Base-by-base conservation (phyloP, 768 basidiomycete species). In the Tephrocybe rancida region DNA sequence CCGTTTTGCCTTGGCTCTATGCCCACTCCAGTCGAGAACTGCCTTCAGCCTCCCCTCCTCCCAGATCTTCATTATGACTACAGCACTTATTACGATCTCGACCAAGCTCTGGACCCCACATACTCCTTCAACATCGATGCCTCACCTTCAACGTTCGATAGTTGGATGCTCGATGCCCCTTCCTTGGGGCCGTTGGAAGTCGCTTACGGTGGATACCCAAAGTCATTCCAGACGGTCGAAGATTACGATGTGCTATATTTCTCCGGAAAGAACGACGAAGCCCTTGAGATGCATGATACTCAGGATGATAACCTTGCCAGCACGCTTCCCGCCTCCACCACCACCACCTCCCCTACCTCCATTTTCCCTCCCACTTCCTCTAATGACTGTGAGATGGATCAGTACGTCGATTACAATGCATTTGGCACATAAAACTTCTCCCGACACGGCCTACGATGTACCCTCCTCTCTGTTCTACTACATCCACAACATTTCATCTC, bases 1-100 rank as follows among this genome's bases (percentile, higher is more conserved):
- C 56, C 56, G 11, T 64, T 60, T 27, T 60, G 53, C 13, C 54
- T 54, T 37, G 55, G 59, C 22, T 22, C 51, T 5, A 24, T 18
- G 5, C 50, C 52, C 14, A 41, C 19, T 6, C 48, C 44, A 4
- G 21, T 47, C 38, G 47, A 39, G 18, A 39, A 47, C 16, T 54
- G 29, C 47, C 48, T 61, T 16, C 42, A 56, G 21, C 29, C 42
- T 26, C 29, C 48, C 35, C 34, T 44, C 18, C 21, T 27, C 13
- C 42, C 39, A 30, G 34, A 44, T 26, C 24, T 38, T 10, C 8
- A 49, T 13, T 52, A 50, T 35, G 35, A 50, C 39, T 44, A 55
- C 38, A 26, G 24, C 3, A 25, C 21, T 18, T 21, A 48, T 26
- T n/a, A 37, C 14, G 43, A 48, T 11, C 14, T 49, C 24, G 18